Conservation (phyloP, 768 basidiomycete species). For the Lentinula detonsa region DNA sequence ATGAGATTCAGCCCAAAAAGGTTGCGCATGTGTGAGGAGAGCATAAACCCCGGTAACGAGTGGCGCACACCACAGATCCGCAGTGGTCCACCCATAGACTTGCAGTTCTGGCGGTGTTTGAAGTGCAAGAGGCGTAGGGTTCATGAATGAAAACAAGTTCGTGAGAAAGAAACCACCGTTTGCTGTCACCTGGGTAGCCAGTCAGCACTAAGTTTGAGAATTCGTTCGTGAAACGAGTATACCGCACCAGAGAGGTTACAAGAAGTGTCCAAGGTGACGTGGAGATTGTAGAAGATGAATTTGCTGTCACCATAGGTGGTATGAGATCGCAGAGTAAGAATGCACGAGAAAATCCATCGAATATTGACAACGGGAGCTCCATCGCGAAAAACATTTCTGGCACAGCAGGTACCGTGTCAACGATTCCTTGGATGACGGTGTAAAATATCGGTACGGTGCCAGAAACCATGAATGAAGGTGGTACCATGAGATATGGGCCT, state of each 20-base stretch:
- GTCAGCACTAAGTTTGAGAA: not conserved
- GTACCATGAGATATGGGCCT: constrained; percentile 60
- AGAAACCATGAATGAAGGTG: constrained; percentile 79
- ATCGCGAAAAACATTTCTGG: constrained; percentile 44
- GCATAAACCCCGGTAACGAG: constrained; percentile 74
- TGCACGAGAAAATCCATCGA: constrained; percentile 79
- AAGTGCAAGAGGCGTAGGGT: constrained; percentile 61
- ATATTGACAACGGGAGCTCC: constrained; percentile 66
- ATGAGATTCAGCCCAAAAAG: constrained; percentile 69
- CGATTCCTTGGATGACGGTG: constrained; percentile 49
- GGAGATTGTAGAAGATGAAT: constrained; percentile 43
- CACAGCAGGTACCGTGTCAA: constrained; percentile 52
- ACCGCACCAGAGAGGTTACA: constrained; percentile 60
- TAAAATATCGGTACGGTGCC: constrained; percentile 63
- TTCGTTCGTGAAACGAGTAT: not conserved
- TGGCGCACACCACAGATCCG: constrained; percentile 84
- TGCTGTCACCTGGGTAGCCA: constrained; percentile 46
- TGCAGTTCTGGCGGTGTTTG: constrained; percentile 76
- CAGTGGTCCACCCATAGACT: constrained; percentile 80
- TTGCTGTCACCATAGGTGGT: constrained; percentile 57
- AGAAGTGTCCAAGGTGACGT: constrained; percentile 75
- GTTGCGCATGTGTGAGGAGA: constrained; percentile 80
- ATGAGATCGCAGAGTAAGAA: constrained; percentile 74
- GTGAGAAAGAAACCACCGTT: constrained; percentile 81
- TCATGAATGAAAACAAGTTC: constrained; percentile 69